Evolutionary conservation across 768 basidiomycete genomes (phyloP).

Genomic region (Lactarius pseudohatsudake): DNA sequence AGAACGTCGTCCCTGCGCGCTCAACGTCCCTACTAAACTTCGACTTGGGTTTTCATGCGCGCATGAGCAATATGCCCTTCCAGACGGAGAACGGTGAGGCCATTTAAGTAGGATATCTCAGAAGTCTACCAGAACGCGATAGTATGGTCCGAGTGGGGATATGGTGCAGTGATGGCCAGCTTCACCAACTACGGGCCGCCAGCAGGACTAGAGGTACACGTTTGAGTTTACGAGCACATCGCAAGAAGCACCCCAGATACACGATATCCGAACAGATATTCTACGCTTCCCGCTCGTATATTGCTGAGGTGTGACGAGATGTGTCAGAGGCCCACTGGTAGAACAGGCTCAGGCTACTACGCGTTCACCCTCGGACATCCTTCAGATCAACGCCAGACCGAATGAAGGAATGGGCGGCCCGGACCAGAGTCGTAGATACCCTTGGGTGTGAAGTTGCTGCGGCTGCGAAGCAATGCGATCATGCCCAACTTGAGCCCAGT

Average conservation of each 20-base stretch:
- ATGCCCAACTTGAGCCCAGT: too few species aligned
- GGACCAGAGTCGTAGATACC: too few species aligned
- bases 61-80: background rate
- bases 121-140: background rate
- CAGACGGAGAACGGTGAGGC: background rate
- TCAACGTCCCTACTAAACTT: background rate
- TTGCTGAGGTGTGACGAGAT: background rate
- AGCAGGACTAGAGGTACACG: background rate
- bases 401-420: background rate
- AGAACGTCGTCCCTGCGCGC: background rate
- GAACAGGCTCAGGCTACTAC: background rate
- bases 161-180: background rate
- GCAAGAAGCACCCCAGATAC: background rate
- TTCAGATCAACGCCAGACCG: background rate
- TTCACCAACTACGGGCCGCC: background rate
- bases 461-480: background rate
- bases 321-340: background rate
- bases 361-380: too few species aligned
- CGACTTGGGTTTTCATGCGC: background rate
- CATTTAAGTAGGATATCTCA: background rate
- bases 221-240: background rate
- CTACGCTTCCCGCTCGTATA: background rate
- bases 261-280: background rate
- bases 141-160: background rate
- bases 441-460: background rate